These are phyloP conservation scores for Amanita rimosa DNA, from an alignment of 768 basidiomycete species.

Conservation along the genomic window DNA sequence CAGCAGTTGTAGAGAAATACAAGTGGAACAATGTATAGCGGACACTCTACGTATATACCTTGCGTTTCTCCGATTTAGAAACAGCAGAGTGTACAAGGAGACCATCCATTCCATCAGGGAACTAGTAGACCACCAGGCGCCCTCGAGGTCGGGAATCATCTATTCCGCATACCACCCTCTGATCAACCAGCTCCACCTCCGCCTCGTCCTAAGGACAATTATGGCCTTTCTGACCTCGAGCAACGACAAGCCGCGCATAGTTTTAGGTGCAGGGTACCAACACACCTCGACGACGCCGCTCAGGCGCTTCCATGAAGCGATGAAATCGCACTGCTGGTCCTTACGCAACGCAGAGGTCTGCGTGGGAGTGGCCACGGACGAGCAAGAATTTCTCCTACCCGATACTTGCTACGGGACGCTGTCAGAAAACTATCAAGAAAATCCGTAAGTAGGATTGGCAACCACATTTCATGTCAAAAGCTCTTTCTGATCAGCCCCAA, in stretches of 20 bases:
- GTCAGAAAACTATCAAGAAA: conserved; percentile 34
- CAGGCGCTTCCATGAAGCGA: conserved; percentile 18
- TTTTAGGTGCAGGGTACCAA: neutral
- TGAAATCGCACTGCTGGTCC: conserved; percentile 37
- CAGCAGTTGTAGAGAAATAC: conserved; percentile 16
- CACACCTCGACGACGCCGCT: conserved; percentile 4
- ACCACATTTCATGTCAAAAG: neutral
- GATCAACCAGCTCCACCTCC: conserved; percentile 19
- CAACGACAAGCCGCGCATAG: neutral
- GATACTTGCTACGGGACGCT: conserved; percentile 44
- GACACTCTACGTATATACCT: conserved; percentile 38
- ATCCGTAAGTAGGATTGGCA: conserved; percentile 22
- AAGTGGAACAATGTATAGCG: conserved; percentile 17
- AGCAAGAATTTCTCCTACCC: conserved; percentile 45
- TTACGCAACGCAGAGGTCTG: conserved; percentile 39
- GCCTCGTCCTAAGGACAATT: conserved; percentile 21
- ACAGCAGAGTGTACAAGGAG: conserved; percentile 33
- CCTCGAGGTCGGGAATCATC: conserved; percentile 12
- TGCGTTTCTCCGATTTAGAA: conserved; percentile 47
- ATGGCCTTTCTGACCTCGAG: conserved; percentile 17
- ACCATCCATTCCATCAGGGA: conserved; percentile 20
- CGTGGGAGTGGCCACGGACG: conserved; percentile 40
- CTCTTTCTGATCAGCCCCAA: neutral
- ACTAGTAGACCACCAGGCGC: conserved; percentile 9
- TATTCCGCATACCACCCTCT: conserved; percentile 19